Evolutionary conservation across 2,329 filamentous ascomycete species (phyloP).

Genomic region (Pseudogymnoascus pannorum): DNA sequence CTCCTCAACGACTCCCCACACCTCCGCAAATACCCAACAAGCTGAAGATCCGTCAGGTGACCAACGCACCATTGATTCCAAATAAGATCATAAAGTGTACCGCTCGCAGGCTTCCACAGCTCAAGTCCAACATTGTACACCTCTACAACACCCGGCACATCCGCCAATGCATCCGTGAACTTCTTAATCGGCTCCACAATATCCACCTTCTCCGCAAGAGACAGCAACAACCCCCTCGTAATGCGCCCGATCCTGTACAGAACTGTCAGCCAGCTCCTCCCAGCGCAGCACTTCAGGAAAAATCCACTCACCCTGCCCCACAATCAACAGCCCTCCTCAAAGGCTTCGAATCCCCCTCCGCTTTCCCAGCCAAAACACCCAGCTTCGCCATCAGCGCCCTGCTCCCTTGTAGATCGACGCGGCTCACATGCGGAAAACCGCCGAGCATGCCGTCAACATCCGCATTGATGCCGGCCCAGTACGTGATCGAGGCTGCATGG

Average conservation of each 20-base stretch:
- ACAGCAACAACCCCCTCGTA: conserved; percentile 67
- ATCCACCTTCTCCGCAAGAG: conserved; percentile 65
- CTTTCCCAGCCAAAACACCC: conserved; percentile 33
- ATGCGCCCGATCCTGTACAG: conserved; percentile 66
- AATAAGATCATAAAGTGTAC: conserved; percentile 63
- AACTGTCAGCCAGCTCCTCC: background rate
- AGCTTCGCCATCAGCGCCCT: conserved; percentile 63
- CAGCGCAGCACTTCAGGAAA: background rate
- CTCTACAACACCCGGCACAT: conserved; percentile 49
- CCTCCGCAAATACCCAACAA: conserved; percentile 58
- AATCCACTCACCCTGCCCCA: conserved; percentile 31
- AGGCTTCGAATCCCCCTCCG: conserved; percentile 22
- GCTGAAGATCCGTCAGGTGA: conserved; percentile 67
- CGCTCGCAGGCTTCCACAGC: conserved; percentile 49
- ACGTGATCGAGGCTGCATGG: conserved; percentile 27
- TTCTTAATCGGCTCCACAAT: conserved; percentile 78
- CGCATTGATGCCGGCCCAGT: conserved; percentile 45
- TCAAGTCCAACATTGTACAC: conserved; percentile 71
- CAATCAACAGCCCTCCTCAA: conserved; percentile 29
- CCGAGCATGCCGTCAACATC: conserved; percentile 73
- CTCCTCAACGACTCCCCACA: conserved; percentile 48
- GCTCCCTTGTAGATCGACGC: conserved; percentile 64
- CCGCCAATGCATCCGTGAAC: conserved; percentile 60
- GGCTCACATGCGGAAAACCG: conserved; percentile 59
- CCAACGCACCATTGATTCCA: conserved; percentile 91